Evolutionary conservation across 2,329 filamentous ascomycete species (phyloP).

Genomic region (Pleomassaria siparia): DNA sequence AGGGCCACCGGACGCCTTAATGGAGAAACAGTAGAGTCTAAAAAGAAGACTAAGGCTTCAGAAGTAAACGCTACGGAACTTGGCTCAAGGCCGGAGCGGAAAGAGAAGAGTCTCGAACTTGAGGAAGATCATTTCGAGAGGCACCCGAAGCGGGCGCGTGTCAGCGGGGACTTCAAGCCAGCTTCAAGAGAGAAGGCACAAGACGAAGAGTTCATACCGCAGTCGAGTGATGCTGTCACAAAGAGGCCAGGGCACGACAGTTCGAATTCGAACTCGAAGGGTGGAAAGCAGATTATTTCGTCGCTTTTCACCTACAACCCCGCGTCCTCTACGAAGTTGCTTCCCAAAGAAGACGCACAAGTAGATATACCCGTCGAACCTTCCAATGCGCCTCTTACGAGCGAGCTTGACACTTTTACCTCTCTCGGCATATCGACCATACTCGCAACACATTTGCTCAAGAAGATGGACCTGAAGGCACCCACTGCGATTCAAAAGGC

Average conservation of each 20-base stretch:
- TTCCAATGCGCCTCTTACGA: slow-evolving; percentile 86
- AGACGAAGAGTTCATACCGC: slow-evolving; percentile 30
- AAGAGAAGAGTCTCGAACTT: slow-evolving; percentile 19
- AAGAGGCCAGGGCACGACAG: slow-evolving; percentile 35
- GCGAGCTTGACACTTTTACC: slow-evolving; percentile 83
- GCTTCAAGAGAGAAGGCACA: slow-evolving; percentile 19
- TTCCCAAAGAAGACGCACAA: slow-evolving; percentile 48
- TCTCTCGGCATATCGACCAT: slow-evolving; percentile 79
- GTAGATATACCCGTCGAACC: slow-evolving; percentile 62
- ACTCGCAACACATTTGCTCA: slow-evolving; percentile 78
- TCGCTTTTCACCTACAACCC: slow-evolving; percentile 93
- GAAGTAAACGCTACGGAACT: slow-evolving; percentile 35
- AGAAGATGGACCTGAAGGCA: slow-evolving; percentile 84
- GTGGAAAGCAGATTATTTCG: slow-evolving; percentile 72
- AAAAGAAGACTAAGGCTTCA: slow-evolving; percentile 19
- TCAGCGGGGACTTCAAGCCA: slow-evolving; percentile 44
- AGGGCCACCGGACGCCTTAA: slow-evolving; percentile 40
- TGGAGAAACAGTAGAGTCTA: slow-evolving; percentile 25
- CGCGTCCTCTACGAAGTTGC: slow-evolving; percentile 63
- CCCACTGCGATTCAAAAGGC: slow-evolving; percentile 95
- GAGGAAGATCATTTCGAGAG: slow-evolving; percentile 21
- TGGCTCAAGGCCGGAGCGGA: slow-evolving; percentile 24
- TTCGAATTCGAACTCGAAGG: too few species aligned
- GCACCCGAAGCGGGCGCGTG: slow-evolving; percentile 37
- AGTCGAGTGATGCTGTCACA: slow-evolving; percentile 26